Base-by-base conservation (phyloP, 169 alveolate genomes). In the Cryptosporidium parvum region DNA sequence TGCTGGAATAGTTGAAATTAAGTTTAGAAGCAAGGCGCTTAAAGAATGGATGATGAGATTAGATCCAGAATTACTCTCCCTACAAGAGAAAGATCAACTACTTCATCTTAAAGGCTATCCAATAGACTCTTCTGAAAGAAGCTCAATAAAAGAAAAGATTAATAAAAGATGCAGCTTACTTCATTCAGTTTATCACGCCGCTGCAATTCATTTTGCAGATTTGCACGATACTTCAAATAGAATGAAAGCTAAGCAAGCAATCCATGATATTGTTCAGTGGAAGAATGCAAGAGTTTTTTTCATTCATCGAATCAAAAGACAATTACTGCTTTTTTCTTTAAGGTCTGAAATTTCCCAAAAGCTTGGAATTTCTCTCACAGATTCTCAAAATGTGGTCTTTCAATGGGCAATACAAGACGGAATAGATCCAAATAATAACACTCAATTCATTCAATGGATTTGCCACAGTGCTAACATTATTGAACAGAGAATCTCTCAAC, bases 151-250 rank as follows among this genome's bases (percentile, higher is more conserved):
- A 58, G 86, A 91, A 37, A 84, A 93, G 62, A 91, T 89, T 29
- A 93, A 91, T 69, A 91, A 56, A 29, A 85, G 93, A 51, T 92
- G 91, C 68, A 85, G 91, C 26, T 92, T 91, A 37, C 37, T 93
- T 8, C 56, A 87, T 39, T 94, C 95, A 21, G 93, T 91, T 68
- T 93, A 93, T 87, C 85, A 70, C 62, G 84, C 85, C 14, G 91
- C 85, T 26, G 95, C 96, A 12, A 94, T 92, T 56, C 89, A 85
- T 85, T 95, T 92, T 73, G 96, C 96, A 10, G 97, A 95, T 68
- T 70, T 95, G 65, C 97, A 95, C 68, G 97, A 95, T 70, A 92
- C 94, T 10, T 93, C 96, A 1, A 91, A 86, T 65, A 95, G 97
- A 69, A 95, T 95, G 97, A 93, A 94, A 58, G 94, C 96, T 18